These are phyloP conservation scores for Beauveria brongniartii DNA, from an alignment of 2,329 filamentous ascomycete genomes.

Conservation along the genomic window DNA sequence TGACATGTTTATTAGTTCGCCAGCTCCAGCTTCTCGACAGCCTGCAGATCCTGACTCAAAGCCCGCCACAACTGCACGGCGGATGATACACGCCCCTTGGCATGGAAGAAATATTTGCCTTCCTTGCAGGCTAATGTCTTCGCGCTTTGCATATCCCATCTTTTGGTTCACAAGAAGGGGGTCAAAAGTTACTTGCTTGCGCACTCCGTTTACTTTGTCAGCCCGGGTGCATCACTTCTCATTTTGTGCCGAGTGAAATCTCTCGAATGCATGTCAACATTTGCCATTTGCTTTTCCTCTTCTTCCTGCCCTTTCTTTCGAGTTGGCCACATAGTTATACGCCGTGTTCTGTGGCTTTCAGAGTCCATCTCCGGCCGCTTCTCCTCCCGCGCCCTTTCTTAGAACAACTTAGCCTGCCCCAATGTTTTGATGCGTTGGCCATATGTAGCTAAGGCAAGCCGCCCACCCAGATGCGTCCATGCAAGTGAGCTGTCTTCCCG, in stretches of 20 bases:
- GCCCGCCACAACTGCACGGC: constrained; percentile 7
- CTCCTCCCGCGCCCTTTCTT: neutral
- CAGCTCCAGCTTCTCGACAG: neutral
- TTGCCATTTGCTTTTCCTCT: neutral
- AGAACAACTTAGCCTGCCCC: constrained; percentile 4
- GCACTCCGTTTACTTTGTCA: neutral
- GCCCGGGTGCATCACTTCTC: constrained; percentile 1
- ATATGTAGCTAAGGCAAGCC: constrained; percentile 11
- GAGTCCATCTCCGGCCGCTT: neutral
- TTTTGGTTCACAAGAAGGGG: neutral
- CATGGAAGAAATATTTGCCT: neutral
- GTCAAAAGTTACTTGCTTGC: neutral
- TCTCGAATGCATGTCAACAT: neutral
- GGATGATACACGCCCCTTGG: constrained; percentile 6
- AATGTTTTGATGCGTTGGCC: constrained; percentile 12
- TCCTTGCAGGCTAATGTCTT: neutral
- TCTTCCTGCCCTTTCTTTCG: neutral
- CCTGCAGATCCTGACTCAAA: constrained; percentile 11
- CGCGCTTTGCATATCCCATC: neutral
- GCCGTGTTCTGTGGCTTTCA: neutral
- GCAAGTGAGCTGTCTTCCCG: constrained; percentile 3
- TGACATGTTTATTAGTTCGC: constrained; percentile 3
- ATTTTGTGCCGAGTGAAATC: neutral
- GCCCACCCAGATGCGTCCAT: constrained; percentile 8
- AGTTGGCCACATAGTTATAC: neutral